These are phyloP conservation scores for Tephrocybe sp. DNA, from an alignment of 768 basidiomycete species.

Conservation along the genomic window DNA sequence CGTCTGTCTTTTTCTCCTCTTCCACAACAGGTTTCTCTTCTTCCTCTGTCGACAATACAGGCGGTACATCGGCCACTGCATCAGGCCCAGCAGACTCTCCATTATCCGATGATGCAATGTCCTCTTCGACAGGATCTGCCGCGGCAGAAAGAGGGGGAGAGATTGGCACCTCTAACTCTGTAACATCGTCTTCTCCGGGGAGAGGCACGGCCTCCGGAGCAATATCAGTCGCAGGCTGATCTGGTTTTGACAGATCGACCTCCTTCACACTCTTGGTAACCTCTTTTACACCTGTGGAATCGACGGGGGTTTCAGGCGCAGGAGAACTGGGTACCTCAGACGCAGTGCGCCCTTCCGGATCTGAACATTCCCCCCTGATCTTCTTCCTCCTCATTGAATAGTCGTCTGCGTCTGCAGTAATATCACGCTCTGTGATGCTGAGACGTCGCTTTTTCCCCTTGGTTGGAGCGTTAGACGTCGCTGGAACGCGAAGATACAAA, in stretches of 20 bases:
- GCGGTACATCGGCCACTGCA: not conserved
- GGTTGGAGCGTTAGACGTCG: conserved; percentile 72
- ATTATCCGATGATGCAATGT: conserved; percentile 10
- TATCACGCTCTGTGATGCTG: conserved; percentile 45
- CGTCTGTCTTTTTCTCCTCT: not conserved
- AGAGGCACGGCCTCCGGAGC: conserved; percentile 36
- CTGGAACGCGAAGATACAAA: conserved; percentile 32
- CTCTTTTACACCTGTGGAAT: conserved; percentile 59
- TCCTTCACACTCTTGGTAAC: conserved; percentile 69
- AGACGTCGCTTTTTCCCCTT: conserved; percentile 65
- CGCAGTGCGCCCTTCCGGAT: conserved; percentile 22
- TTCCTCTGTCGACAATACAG: not conserved
- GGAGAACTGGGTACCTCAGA: conserved; percentile 22
- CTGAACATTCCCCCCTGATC: conserved; percentile 32
- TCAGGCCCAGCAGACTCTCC: conserved; percentile 3
- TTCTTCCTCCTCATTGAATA: conserved; percentile 36
- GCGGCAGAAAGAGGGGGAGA: conserved; percentile 19
- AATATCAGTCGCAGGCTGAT: conserved; percentile 2
- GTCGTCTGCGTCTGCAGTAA: conserved; percentile 36
- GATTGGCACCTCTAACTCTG: conserved; percentile 33
- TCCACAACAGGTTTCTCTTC: not conserved
- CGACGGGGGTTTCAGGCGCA: conserved; percentile 28
- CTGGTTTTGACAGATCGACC: conserved; percentile 55
- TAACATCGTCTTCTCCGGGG: conserved; percentile 33
- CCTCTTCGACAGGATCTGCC: conserved; percentile 8